Percentiles rank a stretch among this genome's conserved stretches.
These are phyloP conservation scores for Pelargonium myrrhifolium DNA, from an alignment of 441 rosid species.

Conservation along the genomic window DNA sequence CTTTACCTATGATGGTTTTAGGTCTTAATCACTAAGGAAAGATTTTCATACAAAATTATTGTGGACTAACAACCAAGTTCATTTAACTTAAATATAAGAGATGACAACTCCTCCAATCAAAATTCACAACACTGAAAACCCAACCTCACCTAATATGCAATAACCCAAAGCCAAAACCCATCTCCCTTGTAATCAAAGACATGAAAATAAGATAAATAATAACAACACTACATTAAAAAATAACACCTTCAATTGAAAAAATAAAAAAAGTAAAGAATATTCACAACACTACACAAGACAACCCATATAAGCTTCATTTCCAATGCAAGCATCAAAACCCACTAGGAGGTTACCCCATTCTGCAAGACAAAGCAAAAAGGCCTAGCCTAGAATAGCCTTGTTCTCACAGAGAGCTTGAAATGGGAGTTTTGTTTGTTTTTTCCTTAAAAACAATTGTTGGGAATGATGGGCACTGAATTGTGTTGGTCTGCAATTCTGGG, in stretches of 20 bases:
- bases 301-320: constrained; percentile 33
- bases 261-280: neutral
- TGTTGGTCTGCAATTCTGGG: neutral
- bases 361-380: constrained; percentile 56
- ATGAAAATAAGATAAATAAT: too few relatives aligned
- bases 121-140: constrained; percentile 14
- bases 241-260: neutral
- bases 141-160: constrained; percentile 25
- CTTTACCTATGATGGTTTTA: too few relatives aligned
- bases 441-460: neutral
- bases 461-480: neutral
- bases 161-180: neutral
- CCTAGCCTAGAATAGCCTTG: constrained; percentile 14
- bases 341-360: constrained; percentile 21
- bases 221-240: too few relatives aligned
- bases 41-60: too few relatives aligned
- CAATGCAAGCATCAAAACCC: constrained; percentile 52
- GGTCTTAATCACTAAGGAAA: too few relatives aligned
- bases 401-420: neutral
- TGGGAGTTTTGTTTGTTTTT: neutral
- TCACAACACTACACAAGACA: neutral
- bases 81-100: too few relatives aligned
- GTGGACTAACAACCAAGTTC: too few relatives aligned
- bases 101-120: neutral
- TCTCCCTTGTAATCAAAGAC: constrained; percentile 31